Base-by-base conservation (phyloP, 257 asterid species). In the Gentiana dahurica region DNA sequence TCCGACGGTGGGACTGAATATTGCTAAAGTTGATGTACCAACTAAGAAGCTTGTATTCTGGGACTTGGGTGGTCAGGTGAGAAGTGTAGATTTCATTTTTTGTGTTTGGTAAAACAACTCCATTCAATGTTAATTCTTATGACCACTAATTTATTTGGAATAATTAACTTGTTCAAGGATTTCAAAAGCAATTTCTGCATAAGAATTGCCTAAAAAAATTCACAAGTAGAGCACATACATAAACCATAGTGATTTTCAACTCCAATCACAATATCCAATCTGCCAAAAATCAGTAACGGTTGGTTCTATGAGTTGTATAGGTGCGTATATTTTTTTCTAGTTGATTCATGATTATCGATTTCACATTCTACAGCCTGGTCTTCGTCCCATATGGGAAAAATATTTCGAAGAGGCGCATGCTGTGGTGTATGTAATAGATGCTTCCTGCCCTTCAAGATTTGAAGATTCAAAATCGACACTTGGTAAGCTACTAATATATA, bases 31-130 rank as follows among this genome's bases (percentile, higher is more conserved):
- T 65, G 97, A 85, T 79, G 83, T 73, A 58, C 73, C 82, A 34
- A 81, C 79, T 73, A 62, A 89, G 34, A 89, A 89, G 72, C 95
- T 89, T 62, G 89, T 85, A 47, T 87, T 87, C 77, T 87, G 96
- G 94, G 96, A 87, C 88, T 86, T 87, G 75, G 96, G 96, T 76
- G 96, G 96, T 64, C 96, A 87, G 96, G 96, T 87, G 80, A 69
- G 79, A 72, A 45, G 54, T 8, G 11, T 39, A 38, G 34, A 52
- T 38, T 54, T 49, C 65, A 9, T 6, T 4, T 36, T 10, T 44
- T 66, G 51, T 12, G 35, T 12, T 35, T 36, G 43, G 34, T 34
- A 36, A 46, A 48, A 2, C 11, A 34, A 38, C 37, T 4, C 10
- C 24, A 24, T 41, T 41, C 9, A 5, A 5, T 10, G 6, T 41